Evolutionary conservation across 1,139 yeast genomes (phyloP), one percentile per base, ranked within the genome.

Genomic region (Protomyces gravidus): DNA sequence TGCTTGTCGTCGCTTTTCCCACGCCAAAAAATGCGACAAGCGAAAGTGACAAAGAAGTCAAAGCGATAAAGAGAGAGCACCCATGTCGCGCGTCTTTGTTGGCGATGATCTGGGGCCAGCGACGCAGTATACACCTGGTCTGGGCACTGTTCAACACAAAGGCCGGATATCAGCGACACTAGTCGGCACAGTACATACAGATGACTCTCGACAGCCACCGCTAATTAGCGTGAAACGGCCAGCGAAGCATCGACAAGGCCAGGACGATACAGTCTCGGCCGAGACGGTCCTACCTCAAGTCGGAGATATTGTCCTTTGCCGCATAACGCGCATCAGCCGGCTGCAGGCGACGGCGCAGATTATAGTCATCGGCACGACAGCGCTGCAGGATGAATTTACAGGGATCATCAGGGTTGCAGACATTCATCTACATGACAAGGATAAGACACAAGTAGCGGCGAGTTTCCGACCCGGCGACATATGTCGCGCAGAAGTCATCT

Each of bases 401-500:
- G 99, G 96, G 0, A 78, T 90, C 11, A 86, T 94, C 50, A 76
- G 67, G 64, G 61, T 46, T 3, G 62, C 50, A 13, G 98, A 94
- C 72, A 83, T 94, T 1, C 78, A 97, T 62, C 84, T 92, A 40
- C 88, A 96, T 0, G 97, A 92, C 66, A 78, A 96, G 68, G 98
- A 92, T 69, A 84, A 83, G 68, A 90, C 89, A 32, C 85, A 85
- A 69, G 79, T 92, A 45, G 79, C 82, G 60, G 89, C 87, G 39
- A 79, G 89, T 68, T 94, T 85, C 73, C 80, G 80, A 66, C 97
- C 98, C 0, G 97, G 97, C 6, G 99, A 94, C 72, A 82, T 92
- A 59, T 86, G 94, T 1, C 78, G 96, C 64, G 97, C 96, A 0
- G 77, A 78, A 65, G 68, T 67, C 30, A 78, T 92, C 40, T 88